Conservation (phyloP, 768 basidiomycete genomes). For the Tylopilus vinaceipallidus region DNA sequence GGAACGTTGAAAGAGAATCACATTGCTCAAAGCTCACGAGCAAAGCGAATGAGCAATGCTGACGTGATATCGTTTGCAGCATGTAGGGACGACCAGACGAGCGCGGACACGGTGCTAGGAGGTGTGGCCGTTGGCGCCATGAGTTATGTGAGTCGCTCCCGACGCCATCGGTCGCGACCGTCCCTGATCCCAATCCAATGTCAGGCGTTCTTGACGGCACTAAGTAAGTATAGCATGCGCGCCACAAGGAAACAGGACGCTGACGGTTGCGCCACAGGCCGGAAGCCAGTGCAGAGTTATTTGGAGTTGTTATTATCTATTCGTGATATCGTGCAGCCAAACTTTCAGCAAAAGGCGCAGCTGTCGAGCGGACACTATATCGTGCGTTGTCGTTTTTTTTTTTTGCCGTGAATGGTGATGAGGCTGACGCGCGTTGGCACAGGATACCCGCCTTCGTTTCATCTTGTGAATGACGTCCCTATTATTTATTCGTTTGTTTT, state of each 20-base stretch:
- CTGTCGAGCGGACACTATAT: constrained; percentile 72
- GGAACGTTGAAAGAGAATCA: constrained; percentile 50
- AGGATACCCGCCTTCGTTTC: constrained; percentile 32
- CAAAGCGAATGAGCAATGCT: constrained; percentile 56
- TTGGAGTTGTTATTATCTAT: constrained; percentile 57
- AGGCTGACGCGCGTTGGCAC: constrained; percentile 1
- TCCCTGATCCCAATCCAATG: constrained; percentile 3
- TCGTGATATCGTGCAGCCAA: constrained; percentile 55
- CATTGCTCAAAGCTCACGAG: constrained; percentile 32
- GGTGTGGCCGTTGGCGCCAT: constrained; percentile 75
- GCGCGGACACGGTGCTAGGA: constrained; percentile 63
- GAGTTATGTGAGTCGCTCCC: constrained; percentile 59
- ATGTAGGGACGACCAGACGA: constrained; percentile 69
- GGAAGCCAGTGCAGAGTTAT: constrained; percentile 61
- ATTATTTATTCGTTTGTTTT: no score
- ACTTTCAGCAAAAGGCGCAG: constrained; percentile 71
- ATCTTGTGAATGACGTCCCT: constrained; percentile 30
- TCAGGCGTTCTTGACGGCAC: constrained; percentile 59
- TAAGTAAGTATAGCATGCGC: constrained; percentile 38
- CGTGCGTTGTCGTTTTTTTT: constrained; percentile 38
- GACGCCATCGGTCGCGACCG: no score
- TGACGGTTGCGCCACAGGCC: constrained; percentile 25
- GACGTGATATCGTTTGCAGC: constrained; percentile 83
- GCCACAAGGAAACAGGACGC: no score
- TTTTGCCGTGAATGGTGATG: background rate